Percentiles rank a stretch among this genome's conserved stretches.
Conservation (phyloP, 257 asterid genomes). For the Scutellaria minor region DNA sequence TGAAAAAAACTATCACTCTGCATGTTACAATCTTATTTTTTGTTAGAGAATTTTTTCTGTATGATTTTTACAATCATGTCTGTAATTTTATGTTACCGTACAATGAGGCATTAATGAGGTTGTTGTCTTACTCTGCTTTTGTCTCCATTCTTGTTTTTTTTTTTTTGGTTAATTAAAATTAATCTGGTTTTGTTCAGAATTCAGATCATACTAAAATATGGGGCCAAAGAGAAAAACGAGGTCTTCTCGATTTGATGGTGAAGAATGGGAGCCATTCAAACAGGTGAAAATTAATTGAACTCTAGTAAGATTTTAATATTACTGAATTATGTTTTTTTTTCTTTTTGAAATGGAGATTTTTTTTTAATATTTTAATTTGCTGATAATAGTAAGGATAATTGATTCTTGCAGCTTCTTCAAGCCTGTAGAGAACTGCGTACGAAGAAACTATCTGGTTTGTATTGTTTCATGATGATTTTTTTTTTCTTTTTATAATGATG, state of each 20-base stretch:
- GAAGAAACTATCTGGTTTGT: constrained; percentile 64
- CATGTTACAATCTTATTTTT: constrained; percentile 13
- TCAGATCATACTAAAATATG: background rate
- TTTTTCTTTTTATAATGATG: background rate
- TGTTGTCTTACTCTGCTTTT: constrained; percentile 36
- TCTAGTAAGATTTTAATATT: background rate
- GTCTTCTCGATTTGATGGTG: constrained; percentile 46
- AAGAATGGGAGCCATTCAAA: constrained; percentile 38
- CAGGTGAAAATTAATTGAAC: constrained; percentile 35
- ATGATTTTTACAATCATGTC: background rate
- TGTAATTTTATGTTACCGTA: constrained; percentile 21
- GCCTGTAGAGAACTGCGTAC: constrained; percentile 54
- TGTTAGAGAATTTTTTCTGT: constrained; percentile 2
- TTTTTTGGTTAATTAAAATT: constrained; percentile 3
- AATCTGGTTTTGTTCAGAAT: background rate
- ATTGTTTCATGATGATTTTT: background rate
- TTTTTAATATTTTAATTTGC: background rate
- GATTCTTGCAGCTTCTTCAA: constrained; percentile 49
- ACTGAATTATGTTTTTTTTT: background rate
- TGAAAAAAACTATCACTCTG: background rate
- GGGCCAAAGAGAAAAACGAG: constrained; percentile 42
- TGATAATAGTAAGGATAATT: background rate
- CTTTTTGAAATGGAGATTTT: background rate
- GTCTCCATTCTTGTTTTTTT: constrained; percentile 9
- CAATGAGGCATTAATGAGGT: constrained; percentile 39